Evolutionary conservation across 2,329 filamentous ascomycete genomes (phyloP).

Genomic region (Biscogniauxia sp.): DNA sequence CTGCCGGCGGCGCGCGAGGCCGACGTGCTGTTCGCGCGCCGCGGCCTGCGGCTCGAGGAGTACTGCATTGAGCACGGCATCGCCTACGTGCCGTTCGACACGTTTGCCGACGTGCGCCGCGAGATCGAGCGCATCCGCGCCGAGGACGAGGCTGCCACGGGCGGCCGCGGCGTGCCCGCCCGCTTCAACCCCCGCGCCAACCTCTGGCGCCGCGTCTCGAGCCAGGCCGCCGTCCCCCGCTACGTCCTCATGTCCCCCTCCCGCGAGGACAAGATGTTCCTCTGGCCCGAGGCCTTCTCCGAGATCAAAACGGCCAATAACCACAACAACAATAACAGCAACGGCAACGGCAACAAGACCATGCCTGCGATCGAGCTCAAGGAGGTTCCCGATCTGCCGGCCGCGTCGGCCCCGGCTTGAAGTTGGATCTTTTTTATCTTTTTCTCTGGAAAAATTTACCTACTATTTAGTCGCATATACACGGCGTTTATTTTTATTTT

Average conservation of each 20-base stretch:
- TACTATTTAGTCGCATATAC: too few species aligned
- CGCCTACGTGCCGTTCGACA: constrained; percentile 60
- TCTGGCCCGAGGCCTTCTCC: constrained; percentile 60
- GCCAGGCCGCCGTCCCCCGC: constrained; percentile 49
- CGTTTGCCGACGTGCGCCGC: constrained; percentile 62
- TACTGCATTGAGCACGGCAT: constrained; percentile 64
- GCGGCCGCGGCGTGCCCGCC: constrained; percentile 56
- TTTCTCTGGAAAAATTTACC: too few species aligned
- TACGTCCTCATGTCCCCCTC: constrained; percentile 38
- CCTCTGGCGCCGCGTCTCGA: constrained; percentile 63
- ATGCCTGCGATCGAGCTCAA: constrained; percentile 20
- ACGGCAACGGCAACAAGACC: constrained; percentile 24
- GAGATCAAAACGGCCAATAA: constrained; percentile 35
- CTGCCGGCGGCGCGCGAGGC: constrained; percentile 64
- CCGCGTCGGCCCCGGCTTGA: constrained; percentile 3
- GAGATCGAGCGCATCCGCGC: constrained; percentile 57
- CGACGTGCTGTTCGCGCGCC: constrained; percentile 65
- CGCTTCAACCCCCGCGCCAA: constrained; percentile 68
- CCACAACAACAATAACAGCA: too few species aligned
- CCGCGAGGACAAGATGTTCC: constrained; percentile 59
- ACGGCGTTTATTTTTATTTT: too few species aligned
- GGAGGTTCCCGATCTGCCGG: constrained; percentile 6
- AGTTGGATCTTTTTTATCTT: background rate
- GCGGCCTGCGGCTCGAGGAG: constrained; percentile 63
- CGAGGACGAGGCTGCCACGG: constrained; percentile 60